These are phyloP conservation scores for Cytospora piceicola DNA, from an alignment of 2,329 filamentous ascomycete genomes.

Conservation along the genomic window DNA sequence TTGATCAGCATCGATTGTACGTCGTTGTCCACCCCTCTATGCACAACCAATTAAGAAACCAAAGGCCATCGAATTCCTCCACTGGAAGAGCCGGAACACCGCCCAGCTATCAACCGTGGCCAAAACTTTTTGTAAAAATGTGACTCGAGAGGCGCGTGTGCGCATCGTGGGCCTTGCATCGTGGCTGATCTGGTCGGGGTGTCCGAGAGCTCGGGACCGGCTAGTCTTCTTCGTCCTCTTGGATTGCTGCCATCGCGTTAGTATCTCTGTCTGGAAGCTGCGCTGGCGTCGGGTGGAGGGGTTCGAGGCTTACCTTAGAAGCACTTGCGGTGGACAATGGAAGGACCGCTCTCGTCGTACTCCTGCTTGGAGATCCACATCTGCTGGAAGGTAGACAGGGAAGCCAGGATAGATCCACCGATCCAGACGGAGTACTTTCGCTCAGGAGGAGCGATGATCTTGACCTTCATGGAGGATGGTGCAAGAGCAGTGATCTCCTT, in stretches of 20 bases:
- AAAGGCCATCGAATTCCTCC: constrained; percentile 52
- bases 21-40: constrained; percentile 48
- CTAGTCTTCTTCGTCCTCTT: constrained; percentile 32
- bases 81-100: constrained; percentile 50
- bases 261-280: background rate
- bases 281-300: too few relatives aligned
- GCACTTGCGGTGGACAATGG: constrained; percentile 99
- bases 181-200: constrained; percentile 51
- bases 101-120: constrained; percentile 57
- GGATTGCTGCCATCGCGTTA: constrained; percentile 25
- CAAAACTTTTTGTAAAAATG: constrained; percentile 63
- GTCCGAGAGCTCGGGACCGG: constrained; percentile 44
- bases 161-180: constrained; percentile 50
- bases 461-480: constrained; percentile 99
- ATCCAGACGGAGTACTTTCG: constrained; percentile 99
- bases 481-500: constrained; percentile 99
- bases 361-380: constrained; percentile 99
- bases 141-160: constrained; percentile 56
- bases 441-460: constrained; percentile 99
- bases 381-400: constrained; percentile 99
- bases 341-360: constrained; percentile 99
- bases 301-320: constrained; percentile 76
- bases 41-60: constrained; percentile 55
- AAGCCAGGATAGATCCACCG: constrained; percentile 99
- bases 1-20: constrained; percentile 60